Evolutionary conservation across 495 filamentous ascomycete genomes (phyloP).

Genomic region (Hyaloscypha variabilis): DNA sequence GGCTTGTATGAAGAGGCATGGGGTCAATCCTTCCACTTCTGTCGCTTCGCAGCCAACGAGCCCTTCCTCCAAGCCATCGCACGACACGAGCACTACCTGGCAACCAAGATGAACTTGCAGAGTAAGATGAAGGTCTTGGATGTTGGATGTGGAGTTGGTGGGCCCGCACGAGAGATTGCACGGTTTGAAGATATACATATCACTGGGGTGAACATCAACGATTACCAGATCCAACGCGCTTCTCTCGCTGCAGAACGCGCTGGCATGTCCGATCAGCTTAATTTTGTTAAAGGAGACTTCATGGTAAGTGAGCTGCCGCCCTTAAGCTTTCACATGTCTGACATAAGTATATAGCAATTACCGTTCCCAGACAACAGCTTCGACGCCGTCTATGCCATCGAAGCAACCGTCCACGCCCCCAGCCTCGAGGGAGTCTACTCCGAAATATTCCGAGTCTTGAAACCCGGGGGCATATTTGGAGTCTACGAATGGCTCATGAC

Average conservation of each 20-base stretch:
- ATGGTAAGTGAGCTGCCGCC: slow-evolving; percentile 52
- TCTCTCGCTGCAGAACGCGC: slow-evolving; percentile 80
- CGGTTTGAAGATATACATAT: slow-evolving; percentile 91
- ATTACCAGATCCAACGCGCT: slow-evolving; percentile 97
- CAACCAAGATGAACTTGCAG: slow-evolving; percentile 81
- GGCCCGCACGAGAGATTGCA: slow-evolving; percentile 90
- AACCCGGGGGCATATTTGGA: slow-evolving; percentile 93
- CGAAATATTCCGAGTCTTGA: slow-evolving; percentile 93
- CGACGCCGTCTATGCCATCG: slow-evolving; percentile 97
- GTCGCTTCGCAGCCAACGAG: slow-evolving; percentile 88
- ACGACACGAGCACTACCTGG: slow-evolving; percentile 97
- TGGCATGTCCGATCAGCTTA: slow-evolving; percentile 76
- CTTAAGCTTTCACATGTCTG: neutral
- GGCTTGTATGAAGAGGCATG: slow-evolving; percentile 98
- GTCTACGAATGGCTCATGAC: slow-evolving; percentile 99
- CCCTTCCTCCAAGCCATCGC: slow-evolving; percentile 90
- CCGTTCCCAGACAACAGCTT: slow-evolving; percentile 87
- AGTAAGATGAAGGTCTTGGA: slow-evolving; percentile 89
- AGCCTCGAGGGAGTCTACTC: slow-evolving; percentile 91
- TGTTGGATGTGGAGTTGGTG: slow-evolving; percentile 95
- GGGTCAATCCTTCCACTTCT: slow-evolving; percentile 95
- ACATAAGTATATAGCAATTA: slow-evolving; percentile 65
- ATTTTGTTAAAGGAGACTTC: slow-evolving; percentile 94
- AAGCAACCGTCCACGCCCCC: slow-evolving; percentile 94
- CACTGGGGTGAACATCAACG: slow-evolving; percentile 97